Conservation (phyloP, 768 basidiomycete species). For the Lentinus tigrinus region DNA sequence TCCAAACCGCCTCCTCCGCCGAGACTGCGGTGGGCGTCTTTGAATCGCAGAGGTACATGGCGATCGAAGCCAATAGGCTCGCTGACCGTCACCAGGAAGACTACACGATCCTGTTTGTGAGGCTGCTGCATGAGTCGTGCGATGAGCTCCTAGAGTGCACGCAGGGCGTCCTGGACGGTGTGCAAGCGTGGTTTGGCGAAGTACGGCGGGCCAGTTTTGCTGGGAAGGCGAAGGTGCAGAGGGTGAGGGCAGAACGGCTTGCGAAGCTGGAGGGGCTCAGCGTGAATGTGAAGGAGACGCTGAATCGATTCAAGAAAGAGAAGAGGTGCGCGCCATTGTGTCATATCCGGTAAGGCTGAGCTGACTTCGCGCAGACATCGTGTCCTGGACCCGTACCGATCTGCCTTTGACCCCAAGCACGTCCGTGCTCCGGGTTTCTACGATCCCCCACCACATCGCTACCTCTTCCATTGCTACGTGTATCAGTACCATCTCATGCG, state of each 20-base stretch:
- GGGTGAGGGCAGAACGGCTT: conserved; percentile 33
- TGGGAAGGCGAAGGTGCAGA: conserved; percentile 29
- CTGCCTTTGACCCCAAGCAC: conserved; percentile 42
- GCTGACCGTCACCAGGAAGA: conserved; percentile 46
- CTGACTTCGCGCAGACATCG: conserved; percentile 32
- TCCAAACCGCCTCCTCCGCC: background rate
- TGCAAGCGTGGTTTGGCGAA: conserved; percentile 50
- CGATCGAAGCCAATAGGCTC: conserved; percentile 58
- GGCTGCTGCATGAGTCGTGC: conserved; percentile 52
- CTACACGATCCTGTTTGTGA: conserved; percentile 42
- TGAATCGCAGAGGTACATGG: conserved; percentile 67
- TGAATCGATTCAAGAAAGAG: conserved; percentile 49
- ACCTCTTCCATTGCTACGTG: conserved; percentile 72
- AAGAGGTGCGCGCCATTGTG: conserved; percentile 41
- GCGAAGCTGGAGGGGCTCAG: conserved; percentile 38
- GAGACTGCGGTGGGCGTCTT: conserved; percentile 72
- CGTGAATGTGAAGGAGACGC: conserved; percentile 32
- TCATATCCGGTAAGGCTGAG: background rate
- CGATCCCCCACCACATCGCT: conserved; percentile 61
- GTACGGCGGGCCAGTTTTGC: conserved; percentile 40
- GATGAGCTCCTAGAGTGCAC: conserved; percentile 49
- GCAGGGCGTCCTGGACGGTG: conserved; percentile 37
- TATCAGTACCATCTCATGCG: conserved; percentile 58
- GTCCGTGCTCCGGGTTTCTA: conserved; percentile 28
- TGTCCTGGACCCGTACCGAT: conserved; percentile 62